Conservation (phyloP, 2,329 filamentous ascomycete genomes). For the Diaporthe citri region DNA sequence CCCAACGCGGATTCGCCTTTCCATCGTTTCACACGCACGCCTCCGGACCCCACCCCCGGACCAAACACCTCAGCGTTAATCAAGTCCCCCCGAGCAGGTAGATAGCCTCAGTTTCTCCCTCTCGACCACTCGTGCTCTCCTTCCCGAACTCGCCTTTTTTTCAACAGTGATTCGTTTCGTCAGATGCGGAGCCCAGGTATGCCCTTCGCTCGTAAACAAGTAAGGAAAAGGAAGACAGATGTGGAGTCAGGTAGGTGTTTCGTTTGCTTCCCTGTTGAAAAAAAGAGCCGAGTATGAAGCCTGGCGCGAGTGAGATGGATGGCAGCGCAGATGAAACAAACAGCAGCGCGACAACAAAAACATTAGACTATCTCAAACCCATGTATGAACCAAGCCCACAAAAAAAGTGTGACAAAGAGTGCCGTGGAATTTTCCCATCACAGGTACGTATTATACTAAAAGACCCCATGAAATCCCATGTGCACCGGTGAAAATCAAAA, state of each 20-base stretch:
- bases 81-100: neutral
- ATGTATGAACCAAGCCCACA: constrained; percentile 37
- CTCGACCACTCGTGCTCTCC: constrained; percentile 12
- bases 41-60: neutral
- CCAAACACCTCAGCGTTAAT: constrained; percentile 22
- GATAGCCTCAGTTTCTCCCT: constrained; percentile 10
- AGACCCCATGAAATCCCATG: constrained; percentile 31
- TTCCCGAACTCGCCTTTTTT: constrained; percentile 15
- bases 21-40: constrained; percentile 15
- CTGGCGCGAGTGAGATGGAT: constrained; percentile 24
- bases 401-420: constrained; percentile 25
- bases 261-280: constrained; percentile 29
- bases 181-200: constrained; percentile 21
- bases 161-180: constrained; percentile 32
- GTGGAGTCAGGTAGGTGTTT: constrained; percentile 25
- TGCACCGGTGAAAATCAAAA: constrained; percentile 37
- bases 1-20: constrained; percentile 28
- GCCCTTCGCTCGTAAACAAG: constrained; percentile 31
- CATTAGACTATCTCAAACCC: constrained; percentile 39
- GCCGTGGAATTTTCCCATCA: constrained; percentile 38
- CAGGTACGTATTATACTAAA: constrained; percentile 40
- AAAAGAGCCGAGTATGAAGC: constrained; percentile 14
- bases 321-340: constrained; percentile 23
- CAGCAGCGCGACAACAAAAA: constrained; percentile 26
- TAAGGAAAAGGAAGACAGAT: constrained; percentile 18